Conservation (phyloP, 2,329 filamentous ascomycete genomes). For the Scorias spongiosa region DNA sequence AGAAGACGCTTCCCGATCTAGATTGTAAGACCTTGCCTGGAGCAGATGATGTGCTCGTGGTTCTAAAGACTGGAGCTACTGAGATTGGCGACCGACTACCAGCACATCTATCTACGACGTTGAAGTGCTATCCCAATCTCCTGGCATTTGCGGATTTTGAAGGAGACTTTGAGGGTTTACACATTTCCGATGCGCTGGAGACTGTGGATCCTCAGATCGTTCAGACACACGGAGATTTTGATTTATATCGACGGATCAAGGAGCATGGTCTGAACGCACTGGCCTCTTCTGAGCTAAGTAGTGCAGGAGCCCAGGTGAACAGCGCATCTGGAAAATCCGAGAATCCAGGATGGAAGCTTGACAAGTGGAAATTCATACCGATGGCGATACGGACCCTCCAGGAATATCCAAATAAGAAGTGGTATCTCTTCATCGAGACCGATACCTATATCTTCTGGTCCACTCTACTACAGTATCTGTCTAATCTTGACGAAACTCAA, state of each 20-base stretch:
- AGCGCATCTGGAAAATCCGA: conserved; percentile 1
- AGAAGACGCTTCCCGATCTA: not conserved
- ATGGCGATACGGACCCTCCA: conserved; percentile 23
- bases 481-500: conserved; percentile 24
- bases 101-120: conserved; percentile 19
- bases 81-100: conserved; percentile 17
- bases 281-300: conserved; percentile 3
- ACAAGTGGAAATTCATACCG: conserved; percentile 38
- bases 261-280: conserved; percentile 6
- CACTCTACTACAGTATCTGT: conserved; percentile 27
- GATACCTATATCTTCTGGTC: conserved; percentile 42
- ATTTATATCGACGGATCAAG: conserved; percentile 13
- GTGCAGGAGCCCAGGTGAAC: conserved; percentile 1
- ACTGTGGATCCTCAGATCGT: conserved; percentile 7
- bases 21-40: conserved; percentile 11
- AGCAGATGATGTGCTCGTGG: conserved; percentile 36
- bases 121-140: conserved; percentile 19
- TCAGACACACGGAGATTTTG: conserved; percentile 12
- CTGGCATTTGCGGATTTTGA: conserved; percentile 25
- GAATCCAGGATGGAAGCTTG: conserved; percentile 9
- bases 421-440: conserved; percentile 45
- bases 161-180: conserved; percentile 20
- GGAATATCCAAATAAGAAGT: conserved; percentile 32
- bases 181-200: conserved; percentile 17
- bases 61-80: conserved; percentile 26